phyloP scores from a whole-genome alignment of 768 basidiomycete species.

The Botryobasidium botryosum region DNA sequence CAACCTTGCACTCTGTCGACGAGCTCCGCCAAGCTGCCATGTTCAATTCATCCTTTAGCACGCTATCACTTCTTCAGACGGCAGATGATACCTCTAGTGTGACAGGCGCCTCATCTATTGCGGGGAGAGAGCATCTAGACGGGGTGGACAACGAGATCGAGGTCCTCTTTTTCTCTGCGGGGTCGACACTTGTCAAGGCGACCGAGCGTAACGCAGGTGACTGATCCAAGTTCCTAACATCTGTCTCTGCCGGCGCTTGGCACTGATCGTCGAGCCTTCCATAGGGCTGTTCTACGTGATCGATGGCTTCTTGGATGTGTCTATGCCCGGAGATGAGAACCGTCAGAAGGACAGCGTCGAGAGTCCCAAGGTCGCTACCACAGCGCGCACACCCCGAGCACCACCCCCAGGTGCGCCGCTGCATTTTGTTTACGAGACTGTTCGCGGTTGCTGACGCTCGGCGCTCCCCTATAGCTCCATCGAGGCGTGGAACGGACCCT shows the following conservation, averaged over 20 bases:
- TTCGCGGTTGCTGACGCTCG: no score
- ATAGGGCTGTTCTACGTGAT: constrained; percentile 83
- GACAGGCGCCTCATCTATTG: constrained; percentile 39
- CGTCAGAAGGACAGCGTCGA: neutral
- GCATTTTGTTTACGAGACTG: no score
- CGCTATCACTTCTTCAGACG: constrained; percentile 17
- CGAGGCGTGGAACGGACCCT: no score
- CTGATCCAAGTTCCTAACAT: constrained; percentile 1
- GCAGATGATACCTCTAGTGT: constrained; percentile 32
- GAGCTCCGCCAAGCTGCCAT: constrained; percentile 7
- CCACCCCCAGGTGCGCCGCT: neutral
- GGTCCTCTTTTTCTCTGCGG: constrained; percentile 82
- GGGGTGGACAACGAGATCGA: constrained; percentile 95
- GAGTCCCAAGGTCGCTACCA: neutral
- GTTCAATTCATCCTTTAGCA: constrained; percentile 19
- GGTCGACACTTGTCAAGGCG: constrained; percentile 68
- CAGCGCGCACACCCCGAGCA: neutral
- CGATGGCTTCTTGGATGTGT: constrained; percentile 88
- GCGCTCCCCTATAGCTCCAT: no score
- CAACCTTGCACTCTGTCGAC: constrained; percentile 50
- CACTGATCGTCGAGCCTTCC: neutral
- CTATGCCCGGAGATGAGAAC: constrained; percentile 41
- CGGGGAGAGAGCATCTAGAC: constrained; percentile 33
- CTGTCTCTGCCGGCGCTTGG: neutral
- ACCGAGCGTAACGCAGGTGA: constrained; percentile 78